A percentile compares a stretch with the other conserved stretches of the same genome.
Evolutionary conservation across 441 rosid species (phyloP).

Genomic region (Euphorbia corollata): DNA sequence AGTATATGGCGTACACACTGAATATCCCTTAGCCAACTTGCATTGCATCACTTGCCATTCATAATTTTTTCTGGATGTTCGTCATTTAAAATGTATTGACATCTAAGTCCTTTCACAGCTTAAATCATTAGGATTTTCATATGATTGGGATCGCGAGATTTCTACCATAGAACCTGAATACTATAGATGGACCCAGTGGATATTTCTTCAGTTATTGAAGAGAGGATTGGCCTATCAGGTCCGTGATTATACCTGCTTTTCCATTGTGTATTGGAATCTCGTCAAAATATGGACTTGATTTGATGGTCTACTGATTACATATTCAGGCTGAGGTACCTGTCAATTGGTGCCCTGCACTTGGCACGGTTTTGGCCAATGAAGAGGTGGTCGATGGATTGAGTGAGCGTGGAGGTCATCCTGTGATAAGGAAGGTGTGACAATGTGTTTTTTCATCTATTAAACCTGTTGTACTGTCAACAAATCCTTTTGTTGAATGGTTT

Average conservation of each 20-base stretch:
- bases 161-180: constrained; percentile 87
- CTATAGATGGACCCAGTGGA: constrained; percentile 97
- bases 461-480: constrained; percentile 11
- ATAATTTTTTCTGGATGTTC: not conserved
- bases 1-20: not conserved
- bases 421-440: constrained; percentile 72
- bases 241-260: constrained; percentile 21
- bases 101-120: constrained; percentile 48
- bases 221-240: constrained; percentile 98
- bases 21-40: constrained; percentile 2
- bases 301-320: constrained; percentile 15
- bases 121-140: constrained; percentile 82
- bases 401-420: constrained; percentile 95
- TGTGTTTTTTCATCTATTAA: constrained; percentile 15
- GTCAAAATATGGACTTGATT: constrained; percentile 21
- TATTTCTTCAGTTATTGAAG: constrained; percentile 88
- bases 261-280: constrained; percentile 15
- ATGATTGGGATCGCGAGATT: constrained; percentile 95
- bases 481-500: constrained; percentile 48
- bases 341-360: constrained; percentile 98
- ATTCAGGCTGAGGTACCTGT: constrained; percentile 94
- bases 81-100: constrained; percentile 12
- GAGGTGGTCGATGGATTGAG: constrained; percentile 97
- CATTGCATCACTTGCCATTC: not conserved
- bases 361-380: constrained; percentile 97